Conservation (phyloP, 2,329 filamentous ascomycete species). For the Paracamarosporium sp. region DNA sequence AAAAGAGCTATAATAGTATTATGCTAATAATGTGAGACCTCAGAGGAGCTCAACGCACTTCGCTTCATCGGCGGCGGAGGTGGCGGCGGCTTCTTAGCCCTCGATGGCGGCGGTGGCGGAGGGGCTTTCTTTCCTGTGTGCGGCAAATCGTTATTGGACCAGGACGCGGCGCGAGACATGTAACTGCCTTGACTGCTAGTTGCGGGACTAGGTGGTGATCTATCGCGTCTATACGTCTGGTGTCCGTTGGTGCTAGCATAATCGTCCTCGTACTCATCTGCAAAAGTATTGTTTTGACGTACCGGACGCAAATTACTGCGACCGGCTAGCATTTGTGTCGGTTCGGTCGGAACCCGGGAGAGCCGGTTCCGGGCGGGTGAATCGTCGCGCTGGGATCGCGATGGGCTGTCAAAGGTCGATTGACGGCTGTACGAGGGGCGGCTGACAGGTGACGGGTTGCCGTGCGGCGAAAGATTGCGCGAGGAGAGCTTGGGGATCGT, state of each 20-base stretch:
- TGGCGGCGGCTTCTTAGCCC: conserved; percentile 70
- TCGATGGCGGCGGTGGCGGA: conserved; percentile 65
- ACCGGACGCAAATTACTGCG: conserved; percentile 56
- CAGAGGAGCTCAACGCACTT: conserved; percentile 53
- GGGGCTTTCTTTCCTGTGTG: conserved; percentile 56
- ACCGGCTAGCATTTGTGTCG: conserved; percentile 55
- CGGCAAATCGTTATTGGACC: conserved; percentile 46
- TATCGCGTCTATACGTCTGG: conserved; percentile 43
- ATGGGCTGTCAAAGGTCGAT: conserved; percentile 65
- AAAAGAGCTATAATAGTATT: conserved; percentile 9
- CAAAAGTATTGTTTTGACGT: conserved; percentile 41
- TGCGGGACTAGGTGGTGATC: conserved; percentile 61
- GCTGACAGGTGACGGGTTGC: conserved; percentile 41
- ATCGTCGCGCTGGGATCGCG: conserved; percentile 60
- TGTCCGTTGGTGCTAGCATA: conserved; percentile 31
- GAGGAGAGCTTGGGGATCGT: conserved; percentile 49
- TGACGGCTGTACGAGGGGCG: conserved; percentile 60
- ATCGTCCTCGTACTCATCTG: conserved; percentile 47
- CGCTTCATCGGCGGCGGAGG: conserved; percentile 71
- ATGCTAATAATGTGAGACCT: conserved; percentile 44
- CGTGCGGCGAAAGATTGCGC: conserved; percentile 51
- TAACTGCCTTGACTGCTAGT: conserved; percentile 56
- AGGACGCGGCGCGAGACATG: conserved; percentile 59
- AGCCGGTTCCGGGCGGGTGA: conserved; percentile 56
- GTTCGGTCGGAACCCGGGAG: conserved; percentile 63